Base-by-base conservation (phyloP, 2,329 filamentous ascomycete species). In the Epichloe elymi region DNA sequence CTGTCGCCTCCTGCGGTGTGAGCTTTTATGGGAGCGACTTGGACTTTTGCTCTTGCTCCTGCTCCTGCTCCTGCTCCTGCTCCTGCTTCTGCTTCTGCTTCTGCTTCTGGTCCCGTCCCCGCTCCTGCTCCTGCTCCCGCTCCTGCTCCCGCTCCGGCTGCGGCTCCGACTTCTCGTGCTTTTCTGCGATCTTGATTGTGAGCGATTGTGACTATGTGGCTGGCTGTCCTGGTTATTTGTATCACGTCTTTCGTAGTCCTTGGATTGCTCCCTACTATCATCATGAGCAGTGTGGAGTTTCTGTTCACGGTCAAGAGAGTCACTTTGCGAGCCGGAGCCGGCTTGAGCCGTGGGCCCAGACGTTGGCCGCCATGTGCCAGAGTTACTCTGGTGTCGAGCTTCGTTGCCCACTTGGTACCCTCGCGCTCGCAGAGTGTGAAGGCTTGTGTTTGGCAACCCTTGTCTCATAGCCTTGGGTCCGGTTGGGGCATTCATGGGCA, bases 391-490 rank as follows among this genome's bases (percentile, higher is more conserved):
- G 37, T 65, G 61, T 50, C 59, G 60, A 48, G 70, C 65, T 56
- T 71, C 69, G 57, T 70, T 69, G 58, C 65, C 67, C 38, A 76
- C 68, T 56, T 66, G 74, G 61, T 69, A 72, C 39, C 74, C 74
- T 55, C 73, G 67, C 23, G 77, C 77, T 56, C 80, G 72, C 64
- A 83, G 64, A 59, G 85, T 79, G 56, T 82, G 78, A 49, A 86
- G 78, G 58, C 86, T 87, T 52, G 84, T 90, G 65, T 94, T 94
- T 48, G 87, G 86, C 11, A 89, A 73, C 33, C 89, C 88, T 67
- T 93, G 85, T 56, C 91, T 80, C 88, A 97, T 95, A 17, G 93
- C 93, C 68, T 93, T 90, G 46, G 93, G 93, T 10, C 90, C 93
- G 50, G 86, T 95, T 30, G 93, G 93, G 30, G 93, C 93, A 69